Conservation (phyloP, 2,329 filamentous ascomycete species). For the Botrytis cinerea region DNA sequence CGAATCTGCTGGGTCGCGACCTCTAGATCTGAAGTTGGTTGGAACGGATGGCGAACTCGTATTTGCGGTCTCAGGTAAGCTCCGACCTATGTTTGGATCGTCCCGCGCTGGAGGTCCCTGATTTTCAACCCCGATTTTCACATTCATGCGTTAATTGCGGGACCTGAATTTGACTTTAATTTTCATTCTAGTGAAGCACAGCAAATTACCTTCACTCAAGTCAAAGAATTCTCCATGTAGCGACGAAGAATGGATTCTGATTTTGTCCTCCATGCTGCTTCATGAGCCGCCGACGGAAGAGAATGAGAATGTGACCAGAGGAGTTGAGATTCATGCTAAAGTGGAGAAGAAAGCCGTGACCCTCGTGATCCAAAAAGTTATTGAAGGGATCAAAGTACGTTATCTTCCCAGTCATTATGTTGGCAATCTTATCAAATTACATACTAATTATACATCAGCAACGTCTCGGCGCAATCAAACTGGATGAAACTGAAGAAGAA, state of each 20-base stretch:
- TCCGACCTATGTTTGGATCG: slow-evolving; percentile 30
- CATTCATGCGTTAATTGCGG: slow-evolving; percentile 39
- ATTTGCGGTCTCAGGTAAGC: slow-evolving; percentile 38
- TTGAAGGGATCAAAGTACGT: slow-evolving; percentile 67
- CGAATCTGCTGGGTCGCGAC: slow-evolving; percentile 49
- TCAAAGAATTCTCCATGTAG: slow-evolving; percentile 56
- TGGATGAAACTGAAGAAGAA: slow-evolving; percentile 54
- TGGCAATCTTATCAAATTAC: slow-evolving; percentile 18
- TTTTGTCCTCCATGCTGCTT: slow-evolving; percentile 60
- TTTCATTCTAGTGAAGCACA: slow-evolving; percentile 55
- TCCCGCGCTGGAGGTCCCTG: slow-evolving; percentile 30
- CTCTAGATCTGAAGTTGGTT: slow-evolving; percentile 65
- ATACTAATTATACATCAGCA: slow-evolving; percentile 50
- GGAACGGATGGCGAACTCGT: slow-evolving; percentile 57
- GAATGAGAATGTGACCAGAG: slow-evolving; percentile 56
- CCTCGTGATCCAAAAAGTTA: slow-evolving; percentile 65
- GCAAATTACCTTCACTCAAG: slow-evolving; percentile 54
- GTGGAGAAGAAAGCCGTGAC: slow-evolving; percentile 56
- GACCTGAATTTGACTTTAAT: slow-evolving; percentile 33
- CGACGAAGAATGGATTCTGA: slow-evolving; percentile 65
- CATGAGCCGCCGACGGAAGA: slow-evolving; percentile 46
- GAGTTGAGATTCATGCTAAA: slow-evolving; percentile 62
- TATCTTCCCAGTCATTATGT: background rate
- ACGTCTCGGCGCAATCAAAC: slow-evolving; percentile 65
- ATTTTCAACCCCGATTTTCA: slow-evolving; percentile 25